A percentile compares a stretch with the other conserved stretches of the same genome.
Evolutionary conservation across 2,329 filamentous ascomycete genomes (phyloP).

Genomic region (Lachnellula occidentalis): DNA sequence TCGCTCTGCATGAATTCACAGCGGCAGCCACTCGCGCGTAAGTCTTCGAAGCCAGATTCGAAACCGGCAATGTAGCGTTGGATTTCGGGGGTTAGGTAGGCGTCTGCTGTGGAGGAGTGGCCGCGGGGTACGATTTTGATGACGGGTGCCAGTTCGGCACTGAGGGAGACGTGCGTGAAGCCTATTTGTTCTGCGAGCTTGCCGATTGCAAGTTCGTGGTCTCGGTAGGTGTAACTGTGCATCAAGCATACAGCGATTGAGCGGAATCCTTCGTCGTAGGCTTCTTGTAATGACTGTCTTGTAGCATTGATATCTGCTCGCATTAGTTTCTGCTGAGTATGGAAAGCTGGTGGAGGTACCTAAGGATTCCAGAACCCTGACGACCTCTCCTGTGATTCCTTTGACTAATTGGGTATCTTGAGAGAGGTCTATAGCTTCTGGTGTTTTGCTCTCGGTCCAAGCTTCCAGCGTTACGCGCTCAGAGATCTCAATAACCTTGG

Average conservation of each 20-base stretch:
- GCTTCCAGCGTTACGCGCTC: slow-evolving; percentile 69
- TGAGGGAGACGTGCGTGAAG: slow-evolving; percentile 60
- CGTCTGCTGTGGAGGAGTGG: slow-evolving; percentile 62
- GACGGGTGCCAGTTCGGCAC: slow-evolving; percentile 64
- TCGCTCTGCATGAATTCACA: slow-evolving; percentile 64
- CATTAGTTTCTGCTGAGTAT: slow-evolving; percentile 38
- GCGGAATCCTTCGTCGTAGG: slow-evolving; percentile 53
- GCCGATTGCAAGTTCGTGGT: slow-evolving; percentile 57
- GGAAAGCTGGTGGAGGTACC: neutral
- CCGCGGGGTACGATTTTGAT: slow-evolving; percentile 64
- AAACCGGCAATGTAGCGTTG: slow-evolving; percentile 63
- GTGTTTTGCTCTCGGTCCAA: slow-evolving; percentile 48
- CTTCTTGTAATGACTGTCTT: slow-evolving; percentile 42
- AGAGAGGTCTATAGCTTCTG: neutral
- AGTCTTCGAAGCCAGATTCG: slow-evolving; percentile 54
- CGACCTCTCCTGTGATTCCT: slow-evolving; percentile 18
- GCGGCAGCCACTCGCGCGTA: slow-evolving; percentile 48
- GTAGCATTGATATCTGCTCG: slow-evolving; percentile 45
- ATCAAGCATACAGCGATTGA: slow-evolving; percentile 63
- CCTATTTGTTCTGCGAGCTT: slow-evolving; percentile 57
- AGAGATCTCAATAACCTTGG: slow-evolving; percentile 63
- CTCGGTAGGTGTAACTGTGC: slow-evolving; percentile 65
- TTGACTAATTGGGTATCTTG: slow-evolving; percentile 42
- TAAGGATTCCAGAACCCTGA: slow-evolving; percentile 15
- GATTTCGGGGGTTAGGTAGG: slow-evolving; percentile 63